Evolutionary conservation across 345 rosid genomes (phyloP).

Genomic region (Anacardium occidentale): DNA sequence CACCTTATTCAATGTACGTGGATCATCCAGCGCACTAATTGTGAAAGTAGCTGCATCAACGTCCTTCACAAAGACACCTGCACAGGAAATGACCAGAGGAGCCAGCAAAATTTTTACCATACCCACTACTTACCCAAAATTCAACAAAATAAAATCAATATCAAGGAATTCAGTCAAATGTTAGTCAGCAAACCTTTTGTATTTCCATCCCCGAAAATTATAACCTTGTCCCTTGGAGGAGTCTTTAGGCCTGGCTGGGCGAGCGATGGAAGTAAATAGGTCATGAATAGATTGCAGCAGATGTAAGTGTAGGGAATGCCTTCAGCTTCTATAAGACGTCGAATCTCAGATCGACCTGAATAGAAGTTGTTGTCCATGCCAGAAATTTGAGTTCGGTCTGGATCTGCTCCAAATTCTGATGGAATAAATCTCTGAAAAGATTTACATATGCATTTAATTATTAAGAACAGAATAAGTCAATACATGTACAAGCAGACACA

Average conservation of each 20-base stretch:
- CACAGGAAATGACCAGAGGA: slow-evolving; percentile 16
- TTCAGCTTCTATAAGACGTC: slow-evolving; percentile 60
- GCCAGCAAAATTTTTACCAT: neutral
- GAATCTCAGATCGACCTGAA: slow-evolving; percentile 55
- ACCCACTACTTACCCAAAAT: neutral
- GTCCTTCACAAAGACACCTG: slow-evolving; percentile 64
- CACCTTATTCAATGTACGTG: slow-evolving; percentile 55
- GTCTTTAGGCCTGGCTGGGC: slow-evolving; percentile 61
- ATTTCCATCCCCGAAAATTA: slow-evolving; percentile 68
- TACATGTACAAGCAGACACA: neutral
- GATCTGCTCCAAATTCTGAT: slow-evolving; percentile 78
- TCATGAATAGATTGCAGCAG: slow-evolving; percentile 65
- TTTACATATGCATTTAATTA: slow-evolving; percentile 5
- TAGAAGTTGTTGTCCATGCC: slow-evolving; percentile 62
- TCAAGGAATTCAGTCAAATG: neutral
- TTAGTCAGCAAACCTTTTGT: slow-evolving; percentile 48
- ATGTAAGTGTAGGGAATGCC: slow-evolving; percentile 67
- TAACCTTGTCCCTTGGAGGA: slow-evolving; percentile 65
- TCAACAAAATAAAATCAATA: neutral
- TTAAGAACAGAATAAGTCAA: neutral
- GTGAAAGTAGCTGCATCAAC: slow-evolving; percentile 68
- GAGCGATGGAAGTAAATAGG: slow-evolving; percentile 65
- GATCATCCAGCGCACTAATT: slow-evolving; percentile 62
- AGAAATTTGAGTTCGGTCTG: slow-evolving; percentile 59
- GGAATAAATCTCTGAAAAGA: slow-evolving; percentile 76